A percentile compares a stretch with the other conserved stretches of the same genome.
Conservation (phyloP, 441 rosid species). For the Geranium incanum region DNA sequence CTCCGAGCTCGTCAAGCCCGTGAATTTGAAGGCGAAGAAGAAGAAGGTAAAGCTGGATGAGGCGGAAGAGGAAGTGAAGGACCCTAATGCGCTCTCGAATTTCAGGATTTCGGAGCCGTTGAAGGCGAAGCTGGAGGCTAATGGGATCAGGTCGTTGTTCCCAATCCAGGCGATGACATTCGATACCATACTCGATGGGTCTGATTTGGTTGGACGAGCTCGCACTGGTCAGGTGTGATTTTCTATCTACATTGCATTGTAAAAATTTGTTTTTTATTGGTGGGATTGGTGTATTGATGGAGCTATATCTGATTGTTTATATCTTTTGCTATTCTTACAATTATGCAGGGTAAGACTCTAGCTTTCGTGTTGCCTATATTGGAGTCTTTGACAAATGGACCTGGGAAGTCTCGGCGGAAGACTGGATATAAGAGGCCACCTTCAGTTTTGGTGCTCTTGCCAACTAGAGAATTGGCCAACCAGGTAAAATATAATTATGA, state of each 20-base stretch:
- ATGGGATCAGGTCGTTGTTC: constrained; percentile 68
- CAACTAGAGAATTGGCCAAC: constrained; percentile 86
- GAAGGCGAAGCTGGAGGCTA: constrained; percentile 57
- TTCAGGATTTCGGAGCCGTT: constrained; percentile 65
- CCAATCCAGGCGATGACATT: constrained; percentile 94
- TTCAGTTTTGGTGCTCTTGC: constrained; percentile 79
- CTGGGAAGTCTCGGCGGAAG: constrained; percentile 43
- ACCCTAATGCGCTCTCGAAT: constrained; percentile 57
- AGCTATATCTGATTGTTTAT: neutral
- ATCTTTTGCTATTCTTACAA: constrained; percentile 9
- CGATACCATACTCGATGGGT: constrained; percentile 59
- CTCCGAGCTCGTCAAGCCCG: neutral
- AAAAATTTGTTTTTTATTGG: neutral
- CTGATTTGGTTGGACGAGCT: constrained; percentile 87
- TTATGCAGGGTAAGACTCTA: constrained; percentile 77
- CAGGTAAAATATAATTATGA: constrained; percentile 38
- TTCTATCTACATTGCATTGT: neutral
- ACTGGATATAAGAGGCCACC: constrained; percentile 81
- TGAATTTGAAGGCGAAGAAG: constrained; percentile 4
- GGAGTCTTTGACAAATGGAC: constrained; percentile 77
- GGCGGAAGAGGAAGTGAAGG: constrained; percentile 37
- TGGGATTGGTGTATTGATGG: neutral
- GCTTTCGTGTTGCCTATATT: constrained; percentile 43
- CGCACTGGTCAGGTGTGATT: constrained; percentile 82
- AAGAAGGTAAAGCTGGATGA: constrained; percentile 12